Base-by-base conservation (phyloP, 2,329 filamentous ascomycete genomes). In the Trichoderma atroviride region DNA sequence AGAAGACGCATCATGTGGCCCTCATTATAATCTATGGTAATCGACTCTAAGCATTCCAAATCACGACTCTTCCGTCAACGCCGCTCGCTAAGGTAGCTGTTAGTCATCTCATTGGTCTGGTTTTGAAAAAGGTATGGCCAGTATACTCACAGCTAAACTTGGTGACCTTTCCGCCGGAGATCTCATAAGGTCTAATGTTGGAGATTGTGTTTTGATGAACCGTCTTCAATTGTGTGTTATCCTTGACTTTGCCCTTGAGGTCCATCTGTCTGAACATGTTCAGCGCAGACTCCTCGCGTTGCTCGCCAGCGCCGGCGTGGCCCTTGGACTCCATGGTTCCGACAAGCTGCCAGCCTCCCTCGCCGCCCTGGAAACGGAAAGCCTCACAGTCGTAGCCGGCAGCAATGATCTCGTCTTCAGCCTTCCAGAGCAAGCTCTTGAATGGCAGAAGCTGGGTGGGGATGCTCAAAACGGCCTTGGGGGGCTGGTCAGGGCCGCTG, bases 261-360 rank as follows among this genome's bases (percentile, higher is more conserved):
- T 99, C 96, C 96, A 99, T 98, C 84, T 97, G 94, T 76, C 90
- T 89, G 84, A 99, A 99, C 93, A 98, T 97, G 81, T 98, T 97
- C 79, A 97, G 84, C 29, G 96, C 96, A 73, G 92, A 96, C 80
- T 98, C 96, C 81, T 98, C 96, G 37, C 91, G 87, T 70, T 84
- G 83, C 68, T 88, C 87, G 69, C 86, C 89, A 68, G 85, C 79
- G 53, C 87, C 90, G 33, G 86, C 84, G 5, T 86, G 83, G 61
- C 87, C 85, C 81, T 94, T 94, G 60, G 84, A 84, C 82, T 97
- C 94, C 71, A 98, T 83, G 4, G 92, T 91, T 37, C 94, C 94
- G 43, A 87, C 88, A 47, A 97, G 83, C 77, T 93, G 87, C 96
- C 96, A 99, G 55, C 95, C 94, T 40, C 83, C 83, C 74, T 91